Conservation (phyloP, 2,329 filamentous ascomycete species). For the Cytospora mali region DNA sequence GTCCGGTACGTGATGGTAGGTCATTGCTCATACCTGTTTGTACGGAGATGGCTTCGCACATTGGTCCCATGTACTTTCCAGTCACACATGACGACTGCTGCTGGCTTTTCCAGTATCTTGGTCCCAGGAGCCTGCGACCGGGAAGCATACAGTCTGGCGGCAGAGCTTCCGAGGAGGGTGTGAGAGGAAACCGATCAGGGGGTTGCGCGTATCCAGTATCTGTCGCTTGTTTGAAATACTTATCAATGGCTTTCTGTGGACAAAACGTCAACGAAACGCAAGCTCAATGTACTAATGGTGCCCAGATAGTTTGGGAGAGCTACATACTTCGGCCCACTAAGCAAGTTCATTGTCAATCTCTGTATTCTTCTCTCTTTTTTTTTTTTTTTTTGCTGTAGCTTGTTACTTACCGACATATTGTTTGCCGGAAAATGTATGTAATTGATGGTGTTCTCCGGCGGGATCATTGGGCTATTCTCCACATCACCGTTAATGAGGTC, state of each 20-base stretch:
- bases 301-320: background rate
- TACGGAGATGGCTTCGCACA: conserved; percentile 22
- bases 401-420: conserved; percentile 31
- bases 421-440: conserved; percentile 32
- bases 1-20: background rate
- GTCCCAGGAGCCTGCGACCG: conserved; percentile 2
- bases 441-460: conserved; percentile 19
- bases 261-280: background rate
- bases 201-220: background rate
- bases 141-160: background rate
- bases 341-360: background rate
- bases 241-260: conserved; percentile 21
- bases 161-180: background rate
- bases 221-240: conserved; percentile 11
- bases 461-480: conserved; percentile 5
- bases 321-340: conserved; percentile 28
- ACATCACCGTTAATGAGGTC: conserved; percentile 8
- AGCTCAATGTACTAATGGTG: background rate
- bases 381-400: background rate
- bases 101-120: conserved; percentile 21
- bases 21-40: conserved; percentile 3
- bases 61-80: conserved; percentile 25
- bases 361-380: background rate
- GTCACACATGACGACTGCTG: conserved; percentile 23
- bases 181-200: background rate